A percentile compares a stretch with the other conserved stretches of the same genome.
Evolutionary conservation across 2,329 filamentous ascomycete genomes (phyloP).

Genomic region (Cladosporium sp.): DNA sequence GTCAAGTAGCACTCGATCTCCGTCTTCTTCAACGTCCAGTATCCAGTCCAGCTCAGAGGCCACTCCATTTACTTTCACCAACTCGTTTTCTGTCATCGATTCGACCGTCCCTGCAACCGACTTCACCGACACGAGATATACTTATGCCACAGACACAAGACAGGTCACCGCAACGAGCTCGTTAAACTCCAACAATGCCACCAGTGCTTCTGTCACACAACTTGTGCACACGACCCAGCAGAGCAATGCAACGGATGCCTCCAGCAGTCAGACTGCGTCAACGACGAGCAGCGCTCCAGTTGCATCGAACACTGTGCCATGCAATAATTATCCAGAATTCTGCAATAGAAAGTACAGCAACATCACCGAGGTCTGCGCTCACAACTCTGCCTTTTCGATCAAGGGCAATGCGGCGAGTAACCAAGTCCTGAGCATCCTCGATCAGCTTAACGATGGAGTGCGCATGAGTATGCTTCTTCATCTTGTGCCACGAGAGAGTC

Average conservation of each 20-base stretch:
- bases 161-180: slow-evolving; percentile 30
- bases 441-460: slow-evolving; percentile 74
- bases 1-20: neutral
- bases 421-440: slow-evolving; percentile 62
- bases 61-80: slow-evolving; percentile 22
- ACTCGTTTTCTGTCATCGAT: slow-evolving; percentile 12
- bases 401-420: slow-evolving; percentile 71
- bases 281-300: slow-evolving; percentile 24
- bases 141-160: slow-evolving; percentile 22
- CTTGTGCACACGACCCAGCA: slow-evolving; percentile 9
- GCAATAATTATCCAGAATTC: slow-evolving; percentile 70
- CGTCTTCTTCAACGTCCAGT: neutral
- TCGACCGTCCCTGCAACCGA: neutral
- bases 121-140: slow-evolving; percentile 25
- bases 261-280: slow-evolving; percentile 22
- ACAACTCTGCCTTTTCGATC: slow-evolving; percentile 76
- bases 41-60: neutral
- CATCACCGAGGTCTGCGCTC: slow-evolving; percentile 71
- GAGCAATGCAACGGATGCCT: neutral
- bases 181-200: slow-evolving; percentile 19
- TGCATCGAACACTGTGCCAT: slow-evolving; percentile 69
- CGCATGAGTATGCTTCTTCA: slow-evolving; percentile 48
- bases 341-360: slow-evolving; percentile 75
- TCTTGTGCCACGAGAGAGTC: neutral
- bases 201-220: slow-evolving; percentile 20